phyloP scores from a whole-genome alignment of 164 flowering plant genomes.

The Aristolochia fimbriata region DNA sequence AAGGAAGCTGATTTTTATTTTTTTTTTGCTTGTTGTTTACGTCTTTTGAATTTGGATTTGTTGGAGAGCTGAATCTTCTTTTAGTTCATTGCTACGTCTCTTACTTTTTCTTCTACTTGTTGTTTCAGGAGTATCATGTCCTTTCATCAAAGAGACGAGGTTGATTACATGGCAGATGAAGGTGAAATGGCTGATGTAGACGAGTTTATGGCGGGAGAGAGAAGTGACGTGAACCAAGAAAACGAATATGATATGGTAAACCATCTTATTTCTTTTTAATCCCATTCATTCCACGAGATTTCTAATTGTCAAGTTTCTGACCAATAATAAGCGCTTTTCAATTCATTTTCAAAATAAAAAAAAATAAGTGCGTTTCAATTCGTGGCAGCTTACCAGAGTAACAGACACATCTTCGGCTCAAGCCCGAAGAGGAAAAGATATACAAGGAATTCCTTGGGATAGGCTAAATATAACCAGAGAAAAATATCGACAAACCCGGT shows the following conservation, averaged over 20 bases:
- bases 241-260: constrained; percentile 43
- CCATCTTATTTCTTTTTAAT: not conserved
- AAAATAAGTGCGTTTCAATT: too few relatives aligned
- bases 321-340: not conserved
- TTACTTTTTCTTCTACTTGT: not conserved
- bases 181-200: constrained; percentile 26
- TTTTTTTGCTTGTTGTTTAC: too few relatives aligned
- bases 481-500: constrained; percentile 46
- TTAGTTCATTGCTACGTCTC: not conserved
- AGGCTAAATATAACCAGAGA: constrained; percentile 49
- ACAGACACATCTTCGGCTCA: constrained; percentile 58
- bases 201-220: constrained; percentile 24
- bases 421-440: constrained; percentile 61
- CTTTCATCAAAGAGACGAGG: constrained; percentile 14
- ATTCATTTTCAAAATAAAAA: too few relatives aligned
- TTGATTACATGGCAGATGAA: constrained; percentile 35
- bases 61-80: not conserved
- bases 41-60: too few relatives aligned
- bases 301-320: not conserved
- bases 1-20: too few relatives aligned
- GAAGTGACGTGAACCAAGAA: constrained; percentile 13
- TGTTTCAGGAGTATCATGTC: constrained; percentile 16
- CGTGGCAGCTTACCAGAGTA: constrained; percentile 38
- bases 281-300: not conserved
- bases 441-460: constrained; percentile 75